Evolutionary conservation across 1,139 yeast genomes (phyloP).

Genomic region (Pichia sp.): DNA sequence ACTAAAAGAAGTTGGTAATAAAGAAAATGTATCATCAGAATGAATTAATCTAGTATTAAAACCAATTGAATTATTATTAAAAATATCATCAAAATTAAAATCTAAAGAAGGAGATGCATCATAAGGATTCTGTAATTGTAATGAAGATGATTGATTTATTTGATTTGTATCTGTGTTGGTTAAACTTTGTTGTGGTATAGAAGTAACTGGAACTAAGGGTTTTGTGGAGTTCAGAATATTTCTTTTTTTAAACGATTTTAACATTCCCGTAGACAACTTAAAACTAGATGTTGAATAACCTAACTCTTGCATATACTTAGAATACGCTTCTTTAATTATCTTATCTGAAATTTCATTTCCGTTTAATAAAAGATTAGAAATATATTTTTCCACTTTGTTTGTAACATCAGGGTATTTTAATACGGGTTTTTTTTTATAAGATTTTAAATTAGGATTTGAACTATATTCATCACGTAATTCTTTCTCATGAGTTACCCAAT

Average conservation of each 20-base stretch:
- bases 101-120: conserved; percentile 12
- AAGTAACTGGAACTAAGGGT: background rate
- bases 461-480: conserved; percentile 20
- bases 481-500: conserved; percentile 26
- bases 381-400: conserved; percentile 25
- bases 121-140: background rate
- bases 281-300: conserved; percentile 20
- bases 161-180: too few species aligned
- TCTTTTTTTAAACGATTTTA: conserved; percentile 28
- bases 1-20: conserved; percentile 1
- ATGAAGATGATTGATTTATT: background rate
- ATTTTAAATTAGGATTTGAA: conserved; percentile 23
- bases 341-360: conserved; percentile 25
- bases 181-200: too few species aligned
- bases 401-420: conserved; percentile 30
- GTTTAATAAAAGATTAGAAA: conserved; percentile 15
- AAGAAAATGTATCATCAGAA: conserved; percentile 25
- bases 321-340: conserved; percentile 22
- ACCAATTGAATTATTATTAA: conserved; percentile 26
- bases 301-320: conserved; percentile 18
- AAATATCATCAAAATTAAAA: conserved; percentile 25
- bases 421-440: conserved; percentile 28
- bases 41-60: conserved; percentile 31
- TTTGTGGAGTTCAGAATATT: conserved; percentile 12
- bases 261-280: conserved; percentile 29